These are phyloP conservation scores for Picochlorum sp. DNA, from an alignment of 139 green algal genomes.

Conservation along the genomic window DNA sequence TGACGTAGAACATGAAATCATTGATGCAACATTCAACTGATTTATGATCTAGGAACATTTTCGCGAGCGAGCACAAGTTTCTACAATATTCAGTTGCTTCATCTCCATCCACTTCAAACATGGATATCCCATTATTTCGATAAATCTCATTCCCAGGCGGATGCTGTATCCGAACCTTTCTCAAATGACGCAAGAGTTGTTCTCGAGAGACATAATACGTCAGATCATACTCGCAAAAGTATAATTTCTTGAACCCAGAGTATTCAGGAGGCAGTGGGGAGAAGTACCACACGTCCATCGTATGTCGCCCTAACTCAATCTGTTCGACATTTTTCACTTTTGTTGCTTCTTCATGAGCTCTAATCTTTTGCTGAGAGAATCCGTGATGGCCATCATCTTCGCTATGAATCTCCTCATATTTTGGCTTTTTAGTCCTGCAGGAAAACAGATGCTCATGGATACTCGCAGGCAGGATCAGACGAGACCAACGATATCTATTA, in stretches of 20 bases:
- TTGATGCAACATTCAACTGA: constrained; percentile 92
- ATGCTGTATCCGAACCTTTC: constrained; percentile 75
- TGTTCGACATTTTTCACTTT: constrained; percentile 92
- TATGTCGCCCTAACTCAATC: constrained; percentile 83
- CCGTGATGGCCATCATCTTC: constrained; percentile 70
- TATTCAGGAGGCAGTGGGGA: constrained; percentile 85
- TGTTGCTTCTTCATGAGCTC: constrained; percentile 95
- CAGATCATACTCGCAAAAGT: constrained; percentile 91
- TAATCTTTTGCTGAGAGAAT: constrained; percentile 72
- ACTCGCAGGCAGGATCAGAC: not conserved
- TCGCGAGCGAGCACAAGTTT: constrained; percentile 94
- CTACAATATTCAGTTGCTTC: constrained; percentile 90
- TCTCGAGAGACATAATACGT: constrained; percentile 52
- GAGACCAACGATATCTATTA: not conserved
- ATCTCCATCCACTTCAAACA: constrained; percentile 87
- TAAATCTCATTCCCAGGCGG: constrained; percentile 96
- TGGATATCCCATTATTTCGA: constrained; percentile 63
- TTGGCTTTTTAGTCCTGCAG: constrained; percentile 37
- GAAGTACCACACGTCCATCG: constrained; percentile 97
- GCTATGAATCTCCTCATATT: constrained; percentile 51
- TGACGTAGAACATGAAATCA: constrained; percentile 97
- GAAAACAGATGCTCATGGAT: too few relatives aligned
- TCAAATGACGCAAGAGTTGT: constrained; percentile 81
- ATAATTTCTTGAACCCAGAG: constrained; percentile 83
- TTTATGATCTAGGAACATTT: constrained; percentile 99